Base-by-base conservation (phyloP, 495 filamentous ascomycete genomes). In the Chaetomium fimeti region DNA sequence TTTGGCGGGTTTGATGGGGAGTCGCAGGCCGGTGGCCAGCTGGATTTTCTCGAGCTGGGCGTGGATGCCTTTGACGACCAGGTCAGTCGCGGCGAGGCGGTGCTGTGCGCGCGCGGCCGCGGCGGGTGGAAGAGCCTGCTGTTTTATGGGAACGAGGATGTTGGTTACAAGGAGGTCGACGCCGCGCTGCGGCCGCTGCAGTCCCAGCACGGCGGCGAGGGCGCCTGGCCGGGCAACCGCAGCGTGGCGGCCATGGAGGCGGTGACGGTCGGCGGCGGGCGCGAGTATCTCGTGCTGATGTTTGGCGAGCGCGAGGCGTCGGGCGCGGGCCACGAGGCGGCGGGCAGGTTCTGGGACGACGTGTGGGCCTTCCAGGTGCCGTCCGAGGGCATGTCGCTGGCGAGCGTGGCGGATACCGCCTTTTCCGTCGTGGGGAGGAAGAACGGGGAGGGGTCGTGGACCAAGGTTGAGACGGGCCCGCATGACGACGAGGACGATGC, bases 1-100 rank as follows among this genome's bases (percentile, higher is more conserved):
- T 90, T 89, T 74, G 88, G 88, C 69, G 90, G 90, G 0, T 91
- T 87, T 67, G 85, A 91, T 72, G 89, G 88, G 7, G 74, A 79
- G 32, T 73, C 62, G 0, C 87, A 90, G 67, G 79, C 87, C 49
- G 89, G 90, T 5, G 89, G 87, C 0, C 74, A 76, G 29, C 48
- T 94, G 8, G 89, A 94, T 63, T 79, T 85, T 18, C 65, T 75
- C 79, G 87, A 87, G 53, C 69, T 74, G 64, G 83, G 27, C 22
- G 73, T 76, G 8, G 75, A 71, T 76, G 76, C 71, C 22, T 79
- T 72, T 68, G 82, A 82, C 5, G 83, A 88, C 73, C 79, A 77
- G 13, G 66, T 74, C 9, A 66, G 61, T 16, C 73, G 71, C 0
- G 79, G 78, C 57, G 56, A 61, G 56, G 40, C 29, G 27, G 40